A percentile compares a stretch with the other conserved stretches of the same genome.
Evolutionary conservation across 2,329 filamentous ascomycete genomes (phyloP).

Genomic region (Phialophora expanda): DNA sequence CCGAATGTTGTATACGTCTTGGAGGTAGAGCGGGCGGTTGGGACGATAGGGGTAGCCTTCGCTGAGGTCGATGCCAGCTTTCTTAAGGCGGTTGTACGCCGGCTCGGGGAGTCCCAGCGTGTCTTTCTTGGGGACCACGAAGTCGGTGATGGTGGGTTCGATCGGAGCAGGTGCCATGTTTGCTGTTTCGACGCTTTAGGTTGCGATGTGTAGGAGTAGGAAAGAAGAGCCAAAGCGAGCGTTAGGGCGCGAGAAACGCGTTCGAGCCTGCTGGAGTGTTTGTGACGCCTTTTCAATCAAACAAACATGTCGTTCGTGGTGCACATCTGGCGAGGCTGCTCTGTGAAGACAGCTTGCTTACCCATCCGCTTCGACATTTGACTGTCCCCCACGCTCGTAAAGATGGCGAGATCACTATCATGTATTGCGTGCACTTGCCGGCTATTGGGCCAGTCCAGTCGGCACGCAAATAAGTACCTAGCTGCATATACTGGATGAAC

Average conservation of each 20-base stretch:
- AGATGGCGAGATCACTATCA: slow-evolving; percentile 20
- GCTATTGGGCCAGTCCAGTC: slow-evolving; percentile 11
- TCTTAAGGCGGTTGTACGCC: slow-evolving; percentile 65
- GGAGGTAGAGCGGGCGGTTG: slow-evolving; percentile 68
- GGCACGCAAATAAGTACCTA: not conserved
- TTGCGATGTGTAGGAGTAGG: not conserved
- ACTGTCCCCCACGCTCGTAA: not conserved
- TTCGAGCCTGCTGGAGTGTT: not conserved
- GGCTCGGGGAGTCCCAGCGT: slow-evolving; percentile 65
- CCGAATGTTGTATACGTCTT: slow-evolving; percentile 71
- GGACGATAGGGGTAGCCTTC: slow-evolving; percentile 74
- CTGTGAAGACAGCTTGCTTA: slow-evolving; percentile 14
- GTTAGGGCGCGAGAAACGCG: not conserved
- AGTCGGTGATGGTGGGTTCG: slow-evolving; percentile 66
- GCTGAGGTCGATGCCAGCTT: slow-evolving; percentile 71
- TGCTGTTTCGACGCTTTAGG: not conserved
- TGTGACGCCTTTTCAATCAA: slow-evolving; percentile 14
- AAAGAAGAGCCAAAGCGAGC: not conserved
- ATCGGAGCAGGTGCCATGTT: slow-evolving; percentile 66
- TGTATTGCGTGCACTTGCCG: slow-evolving; percentile 17
- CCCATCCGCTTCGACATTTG: slow-evolving; percentile 9
- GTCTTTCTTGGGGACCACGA: slow-evolving; percentile 67
- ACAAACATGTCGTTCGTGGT: not conserved
- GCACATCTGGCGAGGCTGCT: not conserved
- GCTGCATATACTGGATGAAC: not conserved